phyloP scores from a whole-genome alignment of 768 basidiomycete species.

The Termitomyces sp. region DNA sequence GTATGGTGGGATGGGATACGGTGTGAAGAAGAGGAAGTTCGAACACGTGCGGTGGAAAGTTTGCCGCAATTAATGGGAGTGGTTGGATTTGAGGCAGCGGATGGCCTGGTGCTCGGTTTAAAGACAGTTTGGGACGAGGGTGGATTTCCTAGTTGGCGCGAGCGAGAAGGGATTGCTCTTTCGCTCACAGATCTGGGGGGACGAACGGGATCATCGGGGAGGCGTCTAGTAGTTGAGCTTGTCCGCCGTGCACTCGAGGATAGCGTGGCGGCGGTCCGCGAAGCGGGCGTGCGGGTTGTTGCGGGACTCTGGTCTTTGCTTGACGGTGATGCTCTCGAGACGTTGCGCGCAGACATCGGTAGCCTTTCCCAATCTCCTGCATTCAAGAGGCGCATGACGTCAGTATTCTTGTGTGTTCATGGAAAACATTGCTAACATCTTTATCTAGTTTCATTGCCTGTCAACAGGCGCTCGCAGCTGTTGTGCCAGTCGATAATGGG shows the following conservation, averaged over 20 bases:
- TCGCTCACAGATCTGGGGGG: constrained; percentile 45
- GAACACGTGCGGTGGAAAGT: constrained; percentile 65
- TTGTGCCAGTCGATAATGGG: constrained; percentile 34
- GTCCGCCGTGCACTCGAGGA: constrained; percentile 65
- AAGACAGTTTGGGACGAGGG: constrained; percentile 52
- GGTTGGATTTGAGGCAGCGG: constrained; percentile 43
- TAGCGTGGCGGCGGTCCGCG: constrained; percentile 78
- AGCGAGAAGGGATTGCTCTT: constrained; percentile 64
- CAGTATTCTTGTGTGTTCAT: constrained; percentile 22
- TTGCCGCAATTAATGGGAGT: constrained; percentile 50
- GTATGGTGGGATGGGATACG: constrained; percentile 63
- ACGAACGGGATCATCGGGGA: constrained; percentile 32
- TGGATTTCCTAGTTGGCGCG: constrained; percentile 67
- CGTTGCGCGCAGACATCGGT: constrained; percentile 34
- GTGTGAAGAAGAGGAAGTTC: constrained; percentile 62
- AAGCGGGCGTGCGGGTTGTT: constrained; percentile 63
- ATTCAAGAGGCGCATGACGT: constrained; percentile 70
- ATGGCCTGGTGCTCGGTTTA: constrained; percentile 38
- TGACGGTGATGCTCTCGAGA: constrained; percentile 21
- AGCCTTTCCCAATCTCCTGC: constrained; percentile 39
- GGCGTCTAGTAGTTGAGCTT: constrained; percentile 46
- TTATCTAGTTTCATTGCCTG: constrained; percentile 64
- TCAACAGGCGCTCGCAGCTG: constrained; percentile 52
- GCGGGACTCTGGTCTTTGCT: neutral
- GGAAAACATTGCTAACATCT: constrained; percentile 8